Base-by-base conservation (phyloP, 352 stramenopile species). In the Blastocystis sp. region DNA sequence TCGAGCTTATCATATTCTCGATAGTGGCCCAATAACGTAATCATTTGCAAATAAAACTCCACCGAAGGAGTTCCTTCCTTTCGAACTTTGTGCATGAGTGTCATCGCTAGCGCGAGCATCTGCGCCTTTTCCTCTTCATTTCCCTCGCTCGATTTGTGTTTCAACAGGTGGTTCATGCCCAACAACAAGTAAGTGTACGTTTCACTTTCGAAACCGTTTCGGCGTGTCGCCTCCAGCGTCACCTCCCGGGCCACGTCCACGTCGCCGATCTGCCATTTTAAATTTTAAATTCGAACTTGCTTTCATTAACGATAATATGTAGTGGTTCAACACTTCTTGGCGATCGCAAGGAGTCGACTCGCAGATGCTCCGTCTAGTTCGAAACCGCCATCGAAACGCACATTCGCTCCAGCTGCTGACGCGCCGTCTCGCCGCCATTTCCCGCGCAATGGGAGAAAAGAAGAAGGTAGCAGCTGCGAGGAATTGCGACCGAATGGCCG, bases 1-100 rank as follows among this genome's bases (percentile, higher is more conserved):
- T 78, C 67, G 3, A 78, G 42, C 42, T 78, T 78, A 46, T 78
- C 67, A 61, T 78, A 78, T 59, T 78, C 67, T n/a, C 57, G 67
- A 42, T 56, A 78, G 42, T 78, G 42, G 11, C 67, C 67, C 40
- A 78, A 46, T 16, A 78, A 42, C 24, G 46, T 27, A 38, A 78
- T 78, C 67, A 78, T 78, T 24, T 78, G 67, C 4, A 78, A 40
- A 38, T 78, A 78, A 21, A 78, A 78, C 9, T 61, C 48, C 6
- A 78, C 36, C 21, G 67, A 46, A 24, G 67, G 67, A 18, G 48
- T 42, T 4, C 21, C 46, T 44, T 40, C 49, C 42, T 61, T 78
- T 59, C 67, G 67, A 61, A 57, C 56, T 14, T 51, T 48, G 14
- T 61, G 40, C 14, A 78, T 11, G 16, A 78, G 42, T 34, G 67